Evolutionary conservation across 2,329 filamentous ascomycete species (phyloP).

Genomic region (Grosmannia huntii): DNA sequence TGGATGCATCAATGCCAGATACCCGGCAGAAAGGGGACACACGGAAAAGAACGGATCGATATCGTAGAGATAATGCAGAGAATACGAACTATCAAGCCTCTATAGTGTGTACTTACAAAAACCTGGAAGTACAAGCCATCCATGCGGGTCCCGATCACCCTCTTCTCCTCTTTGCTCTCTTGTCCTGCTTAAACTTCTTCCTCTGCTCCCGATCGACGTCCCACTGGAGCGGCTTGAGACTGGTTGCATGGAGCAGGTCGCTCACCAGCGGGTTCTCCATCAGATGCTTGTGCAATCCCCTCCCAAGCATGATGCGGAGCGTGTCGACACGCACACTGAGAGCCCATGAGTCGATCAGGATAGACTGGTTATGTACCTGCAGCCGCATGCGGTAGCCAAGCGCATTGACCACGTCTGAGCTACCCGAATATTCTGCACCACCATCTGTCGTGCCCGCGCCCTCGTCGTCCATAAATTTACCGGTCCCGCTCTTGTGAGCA

Average conservation of each 20-base stretch:
- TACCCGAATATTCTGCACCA: neutral
- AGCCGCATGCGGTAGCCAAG: constrained; percentile 41
- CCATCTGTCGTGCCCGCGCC: neutral
- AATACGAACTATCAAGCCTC: neutral
- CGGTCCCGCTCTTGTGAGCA: constrained; percentile 27
- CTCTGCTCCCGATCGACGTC: neutral
- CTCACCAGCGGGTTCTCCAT: constrained; percentile 25
- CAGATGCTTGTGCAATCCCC: constrained; percentile 29
- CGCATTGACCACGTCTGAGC: constrained; percentile 25
- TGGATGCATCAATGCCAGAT: neutral
- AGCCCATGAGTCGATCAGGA: constrained; percentile 39
- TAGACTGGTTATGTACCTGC: constrained; percentile 30
- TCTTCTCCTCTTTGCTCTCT: neutral
- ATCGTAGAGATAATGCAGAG: neutral
- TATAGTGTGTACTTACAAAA: neutral
- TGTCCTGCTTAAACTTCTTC: neutral
- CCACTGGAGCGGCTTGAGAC: neutral
- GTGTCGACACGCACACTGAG: constrained; percentile 34
- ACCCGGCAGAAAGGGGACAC: too few relatives aligned
- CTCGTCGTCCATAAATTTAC: neutral
- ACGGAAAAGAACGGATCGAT: too few relatives aligned
- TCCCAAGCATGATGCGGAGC: constrained; percentile 34
- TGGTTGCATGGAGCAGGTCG: constrained; percentile 18
- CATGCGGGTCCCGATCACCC: neutral
- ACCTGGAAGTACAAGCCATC: neutral